Conservation (phyloP, 108 stramenopile genomes). For the Skeletonema tropicum region DNA sequence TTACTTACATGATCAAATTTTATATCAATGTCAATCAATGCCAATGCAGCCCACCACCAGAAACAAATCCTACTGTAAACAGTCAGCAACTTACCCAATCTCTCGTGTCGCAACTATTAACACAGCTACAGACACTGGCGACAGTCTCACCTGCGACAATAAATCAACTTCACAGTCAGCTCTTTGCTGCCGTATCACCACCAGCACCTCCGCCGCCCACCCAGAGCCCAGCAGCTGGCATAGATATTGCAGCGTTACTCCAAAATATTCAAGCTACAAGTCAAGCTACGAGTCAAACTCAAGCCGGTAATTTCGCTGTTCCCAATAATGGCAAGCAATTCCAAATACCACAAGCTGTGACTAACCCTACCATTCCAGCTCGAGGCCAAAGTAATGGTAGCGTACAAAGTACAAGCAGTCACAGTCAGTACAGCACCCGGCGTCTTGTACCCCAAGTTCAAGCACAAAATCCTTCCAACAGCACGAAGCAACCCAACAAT, state of each 20-base stretch:
- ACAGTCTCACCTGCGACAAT: background rate
- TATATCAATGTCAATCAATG: too few species aligned
- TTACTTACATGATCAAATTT: background rate
- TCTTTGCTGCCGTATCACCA: background rate
- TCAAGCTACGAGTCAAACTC: background rate
- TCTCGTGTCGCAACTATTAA: slow-evolving; percentile 2
- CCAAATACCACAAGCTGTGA: background rate
- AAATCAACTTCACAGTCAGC: slow-evolving; percentile 1
- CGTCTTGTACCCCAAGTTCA: background rate
- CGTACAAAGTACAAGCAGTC: background rate
- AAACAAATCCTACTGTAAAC: background rate
- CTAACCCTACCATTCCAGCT: background rate
- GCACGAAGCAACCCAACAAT: background rate
- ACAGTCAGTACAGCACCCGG: background rate
- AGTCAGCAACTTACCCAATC: background rate
- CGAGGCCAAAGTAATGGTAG: background rate
- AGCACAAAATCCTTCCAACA: background rate
- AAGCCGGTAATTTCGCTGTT: background rate
- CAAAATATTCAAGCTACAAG: background rate
- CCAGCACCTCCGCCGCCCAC: background rate
- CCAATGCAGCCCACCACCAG: background rate
- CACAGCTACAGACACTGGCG: background rate
- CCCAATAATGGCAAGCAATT: background rate
- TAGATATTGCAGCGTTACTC: background rate
- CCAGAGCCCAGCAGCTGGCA: background rate